Conservation (phyloP, 108 stramenopile species). For the Skeletonema costatum region DNA sequence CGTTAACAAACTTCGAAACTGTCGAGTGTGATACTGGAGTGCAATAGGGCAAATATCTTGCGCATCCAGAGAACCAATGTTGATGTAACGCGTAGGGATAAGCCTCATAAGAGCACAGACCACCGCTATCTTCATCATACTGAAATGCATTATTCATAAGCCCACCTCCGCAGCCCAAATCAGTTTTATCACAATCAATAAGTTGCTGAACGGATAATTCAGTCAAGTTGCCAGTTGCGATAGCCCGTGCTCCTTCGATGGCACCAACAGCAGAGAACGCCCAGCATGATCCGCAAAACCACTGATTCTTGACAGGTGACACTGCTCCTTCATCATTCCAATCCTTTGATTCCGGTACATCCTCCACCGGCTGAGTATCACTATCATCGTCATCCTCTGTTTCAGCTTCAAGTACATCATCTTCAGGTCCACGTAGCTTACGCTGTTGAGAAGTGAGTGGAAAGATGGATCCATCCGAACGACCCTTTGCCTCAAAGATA, state of each 20-base stretch:
- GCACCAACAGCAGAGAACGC: conserved; percentile 95
- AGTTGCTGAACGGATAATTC: conserved; percentile 92
- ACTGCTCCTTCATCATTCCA: conserved; percentile 89
- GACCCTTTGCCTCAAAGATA: neutral
- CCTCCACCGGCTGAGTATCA: conserved; percentile 14
- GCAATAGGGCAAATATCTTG: conserved; percentile 73
- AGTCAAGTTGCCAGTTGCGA: conserved; percentile 79
- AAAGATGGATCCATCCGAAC: neutral
- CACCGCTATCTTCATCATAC: conserved; percentile 82
- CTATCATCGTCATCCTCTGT: conserved; percentile 7
- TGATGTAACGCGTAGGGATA: conserved; percentile 83
- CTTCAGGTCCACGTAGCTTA: neutral
- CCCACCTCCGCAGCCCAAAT: conserved; percentile 93
- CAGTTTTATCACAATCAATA: conserved; percentile 89
- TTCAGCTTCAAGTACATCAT: conserved; percentile 1
- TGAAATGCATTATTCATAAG: conserved; percentile 96
- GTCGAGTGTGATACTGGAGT: conserved; percentile 70
- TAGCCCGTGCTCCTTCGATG: conserved; percentile 90
- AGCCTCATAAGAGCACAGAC: conserved; percentile 86
- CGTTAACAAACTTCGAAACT: conserved; percentile 83
- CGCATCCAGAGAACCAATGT: conserved; percentile 53
- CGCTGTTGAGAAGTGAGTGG: conserved; percentile 9
- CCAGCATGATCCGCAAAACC: conserved; percentile 84
- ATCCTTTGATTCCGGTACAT: conserved; percentile 77
- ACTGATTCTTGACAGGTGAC: conserved; percentile 94